Percentiles rank a stretch among this genome's conserved stretches.
These are phyloP conservation scores for Phalaenopsis hybrid DNA, from an alignment of 116 monocot genomes.

Conservation along the genomic window DNA sequence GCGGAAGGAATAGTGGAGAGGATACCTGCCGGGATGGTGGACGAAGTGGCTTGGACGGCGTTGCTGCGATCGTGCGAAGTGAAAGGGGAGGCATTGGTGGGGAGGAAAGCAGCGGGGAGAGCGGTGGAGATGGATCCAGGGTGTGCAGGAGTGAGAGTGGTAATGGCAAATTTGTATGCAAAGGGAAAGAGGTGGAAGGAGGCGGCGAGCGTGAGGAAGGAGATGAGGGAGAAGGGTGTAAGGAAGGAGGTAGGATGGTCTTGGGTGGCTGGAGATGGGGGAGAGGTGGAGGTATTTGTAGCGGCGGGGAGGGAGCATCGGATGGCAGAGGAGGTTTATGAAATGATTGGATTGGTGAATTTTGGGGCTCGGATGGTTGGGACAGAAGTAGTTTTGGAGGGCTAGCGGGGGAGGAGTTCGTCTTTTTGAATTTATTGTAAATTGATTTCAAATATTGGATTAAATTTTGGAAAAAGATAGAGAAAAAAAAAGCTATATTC, in stretches of 20 bases:
- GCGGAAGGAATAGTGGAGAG: constrained; percentile 51
- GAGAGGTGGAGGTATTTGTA: constrained; percentile 34
- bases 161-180: constrained; percentile 60
- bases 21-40: constrained; percentile 41
- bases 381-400: background rate
- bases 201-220: constrained; percentile 39
- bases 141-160: constrained; percentile 54
- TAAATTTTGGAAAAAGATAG: background rate
- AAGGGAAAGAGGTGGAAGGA: constrained; percentile 62
- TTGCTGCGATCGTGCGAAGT: constrained; percentile 49
- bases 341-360: constrained; percentile 36
- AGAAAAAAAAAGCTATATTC: background rate
- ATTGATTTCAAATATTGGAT: background rate
- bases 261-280: constrained; percentile 36
- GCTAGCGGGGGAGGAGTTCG: background rate
- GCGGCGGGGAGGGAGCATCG: constrained; percentile 38
- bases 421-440: background rate
- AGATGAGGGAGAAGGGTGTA: constrained; percentile 72
- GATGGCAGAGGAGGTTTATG: constrained; percentile 38
- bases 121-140: constrained; percentile 40
- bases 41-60: constrained; percentile 75
- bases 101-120: constrained; percentile 33
- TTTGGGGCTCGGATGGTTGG: constrained; percentile 17
- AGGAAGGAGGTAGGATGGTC: constrained; percentile 79
- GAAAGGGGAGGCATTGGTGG: constrained; percentile 47